Evolutionary conservation across 345 rosid species (phyloP).

Genomic region (Populus deltoides): DNA sequence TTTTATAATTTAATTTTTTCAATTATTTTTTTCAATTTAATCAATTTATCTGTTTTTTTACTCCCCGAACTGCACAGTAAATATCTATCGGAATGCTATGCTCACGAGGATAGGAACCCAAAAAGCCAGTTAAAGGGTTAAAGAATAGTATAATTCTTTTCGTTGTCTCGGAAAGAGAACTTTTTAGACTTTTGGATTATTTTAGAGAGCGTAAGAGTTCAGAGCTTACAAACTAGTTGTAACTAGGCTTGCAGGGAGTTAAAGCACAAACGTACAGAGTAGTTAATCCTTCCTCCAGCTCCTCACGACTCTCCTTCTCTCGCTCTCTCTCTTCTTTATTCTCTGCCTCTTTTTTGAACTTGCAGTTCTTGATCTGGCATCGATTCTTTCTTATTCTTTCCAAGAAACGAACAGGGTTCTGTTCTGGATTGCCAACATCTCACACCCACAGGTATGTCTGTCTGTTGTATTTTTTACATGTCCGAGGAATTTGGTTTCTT

Average conservation of each 20-base stretch:
- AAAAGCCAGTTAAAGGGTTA: no score
- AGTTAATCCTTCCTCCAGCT: conserved; percentile 28
- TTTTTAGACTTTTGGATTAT: background rate
- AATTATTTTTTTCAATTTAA: no score
- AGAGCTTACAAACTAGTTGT: background rate
- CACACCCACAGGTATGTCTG: conserved; percentile 9
- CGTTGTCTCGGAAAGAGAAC: no score
- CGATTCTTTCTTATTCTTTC: background rate
- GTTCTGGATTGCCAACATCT: conserved; percentile 2
- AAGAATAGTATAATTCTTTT: no score
- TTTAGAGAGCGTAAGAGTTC: background rate
- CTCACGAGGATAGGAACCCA: no score
- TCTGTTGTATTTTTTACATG: background rate
- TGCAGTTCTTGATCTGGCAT: background rate
- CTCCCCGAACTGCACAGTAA: no score
- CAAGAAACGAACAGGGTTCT: background rate
- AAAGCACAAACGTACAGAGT: conserved; percentile 22
- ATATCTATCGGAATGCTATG: no score
- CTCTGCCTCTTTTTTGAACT: background rate
- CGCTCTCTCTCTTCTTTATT: background rate
- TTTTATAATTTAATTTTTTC: fast-evolving
- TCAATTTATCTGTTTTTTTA: no score
- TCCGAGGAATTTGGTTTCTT: background rate
- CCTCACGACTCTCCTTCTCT: conserved; percentile 9
- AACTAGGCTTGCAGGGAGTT: background rate